Conservation (phyloP, 2,329 filamentous ascomycete species). For the Pseudocercospora eumusae region DNA sequence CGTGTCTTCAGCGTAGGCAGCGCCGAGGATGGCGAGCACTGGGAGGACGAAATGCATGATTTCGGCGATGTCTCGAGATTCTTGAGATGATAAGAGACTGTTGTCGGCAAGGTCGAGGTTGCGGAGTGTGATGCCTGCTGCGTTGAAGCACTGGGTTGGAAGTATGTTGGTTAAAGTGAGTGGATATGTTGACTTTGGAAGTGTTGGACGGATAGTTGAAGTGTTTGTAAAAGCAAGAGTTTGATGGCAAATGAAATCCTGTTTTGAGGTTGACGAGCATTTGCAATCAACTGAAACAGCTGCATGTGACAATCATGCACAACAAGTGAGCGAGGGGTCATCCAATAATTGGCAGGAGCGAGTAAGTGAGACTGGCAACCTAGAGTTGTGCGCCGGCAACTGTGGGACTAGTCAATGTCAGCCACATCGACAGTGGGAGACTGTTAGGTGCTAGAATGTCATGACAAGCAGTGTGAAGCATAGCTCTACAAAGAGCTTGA, state of each 20-base stretch:
- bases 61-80: slow-evolving; percentile 7
- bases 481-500: background rate
- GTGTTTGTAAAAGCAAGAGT: slow-evolving; percentile 7
- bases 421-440: background rate
- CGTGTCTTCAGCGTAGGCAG: slow-evolving; percentile 7
- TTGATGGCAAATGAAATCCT: background rate
- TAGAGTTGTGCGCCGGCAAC: background rate
- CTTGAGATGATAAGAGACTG: background rate
- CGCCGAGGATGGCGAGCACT: slow-evolving; percentile 11
- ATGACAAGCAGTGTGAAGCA: background rate
- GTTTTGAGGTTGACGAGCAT: slow-evolving; percentile 1
- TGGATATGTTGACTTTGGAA: slow-evolving; percentile 5
- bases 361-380: background rate
- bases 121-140: background rate
- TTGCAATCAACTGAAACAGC: slow-evolving; percentile 7
- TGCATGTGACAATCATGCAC: slow-evolving; percentile 9
- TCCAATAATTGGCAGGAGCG: background rate
- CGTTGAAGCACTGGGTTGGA: background rate
- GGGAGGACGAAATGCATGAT: background rate
- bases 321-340: slow-evolving; percentile 7
- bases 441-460: background rate
- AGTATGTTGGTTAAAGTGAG: slow-evolving; percentile 1
- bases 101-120: background rate
- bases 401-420: background rate
- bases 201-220: slow-evolving; percentile 11